These are phyloP conservation scores for Plasmopara viticola DNA, from an alignment of 352 stramenopile species.

Conservation along the genomic window DNA sequence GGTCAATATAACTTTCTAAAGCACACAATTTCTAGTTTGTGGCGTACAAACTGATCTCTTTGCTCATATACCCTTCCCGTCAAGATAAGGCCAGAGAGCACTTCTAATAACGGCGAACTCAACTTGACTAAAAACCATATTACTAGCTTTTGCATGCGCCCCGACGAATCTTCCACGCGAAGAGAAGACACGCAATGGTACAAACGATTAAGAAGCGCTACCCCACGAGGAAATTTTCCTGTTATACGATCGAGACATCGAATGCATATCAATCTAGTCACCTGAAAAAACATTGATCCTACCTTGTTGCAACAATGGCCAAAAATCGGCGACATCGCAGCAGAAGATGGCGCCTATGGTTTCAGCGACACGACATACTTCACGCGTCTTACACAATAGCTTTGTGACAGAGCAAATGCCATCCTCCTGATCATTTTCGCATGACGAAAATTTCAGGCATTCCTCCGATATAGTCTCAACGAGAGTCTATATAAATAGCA, in stretches of 20 bases:
- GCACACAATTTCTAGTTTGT: not conserved
- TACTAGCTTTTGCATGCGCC: conserved; percentile 25
- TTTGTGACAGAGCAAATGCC: conserved; percentile 22
- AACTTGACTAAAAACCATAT: conserved; percentile 55
- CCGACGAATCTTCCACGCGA: conserved; percentile 31
- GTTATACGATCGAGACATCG: not conserved
- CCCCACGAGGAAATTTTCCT: conserved; percentile 43
- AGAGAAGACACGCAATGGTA: conserved; percentile 29
- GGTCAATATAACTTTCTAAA: conserved; percentile 3
- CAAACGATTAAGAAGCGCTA: conserved; percentile 46
- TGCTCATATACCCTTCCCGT: conserved; percentile 35
- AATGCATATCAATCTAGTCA: conserved; percentile 1
- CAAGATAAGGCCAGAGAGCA: conserved; percentile 44
- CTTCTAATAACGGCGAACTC: conserved; percentile 41
- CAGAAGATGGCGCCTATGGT: conserved; percentile 23
- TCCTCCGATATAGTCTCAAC: conserved; percentile 20
- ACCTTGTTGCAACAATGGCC: conserved; percentile 39
- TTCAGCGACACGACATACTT: conserved; percentile 28
- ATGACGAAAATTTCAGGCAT: conserved; percentile 7
- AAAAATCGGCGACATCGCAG: conserved; percentile 31
- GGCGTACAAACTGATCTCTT: conserved; percentile 53
- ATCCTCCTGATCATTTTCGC: conserved; percentile 10
- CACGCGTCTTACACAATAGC: conserved; percentile 30
- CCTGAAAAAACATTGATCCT: not conserved
- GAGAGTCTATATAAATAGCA: conserved; percentile 11